Base-by-base conservation (phyloP, 352 stramenopile genomes). In the Albugo laibachii region DNA sequence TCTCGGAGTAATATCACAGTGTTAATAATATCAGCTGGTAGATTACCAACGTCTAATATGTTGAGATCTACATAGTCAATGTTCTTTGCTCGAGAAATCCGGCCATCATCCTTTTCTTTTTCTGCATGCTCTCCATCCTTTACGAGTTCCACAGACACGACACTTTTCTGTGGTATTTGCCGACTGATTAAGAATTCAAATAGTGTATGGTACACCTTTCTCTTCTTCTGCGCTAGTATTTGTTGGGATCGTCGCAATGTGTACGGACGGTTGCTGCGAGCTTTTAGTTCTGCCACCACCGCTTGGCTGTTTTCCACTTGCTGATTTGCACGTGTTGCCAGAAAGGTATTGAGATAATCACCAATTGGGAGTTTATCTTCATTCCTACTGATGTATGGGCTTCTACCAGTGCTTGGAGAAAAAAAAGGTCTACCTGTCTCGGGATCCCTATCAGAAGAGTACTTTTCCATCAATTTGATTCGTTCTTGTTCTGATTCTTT, bases 281-380 rank as follows among this genome's bases (percentile, higher is more conserved):
- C 75, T 58, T 2, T 81, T 48, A 0, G 47, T 14, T 78, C 55
- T 36, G 70, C 63, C 13, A 78, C 62, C 8, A 57, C 58, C 38
- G 80, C 49, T 3, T 51, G 56, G 0, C 66, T 66, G 15, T 78
- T 63, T 15, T 81, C 76, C 40, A 77, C 65, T 13, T 66, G 62
- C 41, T 83, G 66, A 20, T 87, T 71, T 15, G 54, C 63, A 38
- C 81, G 71, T 18, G 66, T 60, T 45, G 71, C 62, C 52, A 83
- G 64, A 31, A 87, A 59, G 8, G 20, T 8, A 31, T 31, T 31
- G 8, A 31, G 24, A 49, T 83, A 87, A 11, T 83, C 70, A 20
- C 75, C 75, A 45, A 87, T 87, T 11, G 71, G 71, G 0, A 87
- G 52, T 0, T 61, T 61, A 18, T 69, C 65, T 41, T 83, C 75